phyloP scores from a whole-genome alignment of 768 basidiomycete species.

The Amanita rubescens region DNA sequence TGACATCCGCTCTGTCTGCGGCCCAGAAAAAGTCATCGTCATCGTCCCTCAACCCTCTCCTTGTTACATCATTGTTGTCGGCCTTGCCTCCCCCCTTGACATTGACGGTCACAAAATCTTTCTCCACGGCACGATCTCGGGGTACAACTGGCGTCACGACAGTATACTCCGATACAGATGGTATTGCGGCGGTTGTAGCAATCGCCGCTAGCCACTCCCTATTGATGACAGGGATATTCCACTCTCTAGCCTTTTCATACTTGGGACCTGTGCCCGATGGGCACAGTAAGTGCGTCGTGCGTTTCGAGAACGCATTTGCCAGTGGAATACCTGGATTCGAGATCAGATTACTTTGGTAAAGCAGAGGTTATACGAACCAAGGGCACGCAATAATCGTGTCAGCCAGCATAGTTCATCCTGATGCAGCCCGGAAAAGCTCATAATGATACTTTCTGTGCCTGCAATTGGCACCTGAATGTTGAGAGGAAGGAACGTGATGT shows the following conservation, averaged over 20 bases:
- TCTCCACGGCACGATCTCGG: not conserved
- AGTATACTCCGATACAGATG: conserved; percentile 25
- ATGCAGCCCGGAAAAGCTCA: conserved; percentile 75
- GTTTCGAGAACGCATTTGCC: conserved; percentile 52
- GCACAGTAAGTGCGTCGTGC: conserved; percentile 77
- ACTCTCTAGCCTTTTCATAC: conserved; percentile 70
- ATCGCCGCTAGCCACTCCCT: conserved; percentile 65
- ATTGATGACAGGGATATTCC: conserved; percentile 69
- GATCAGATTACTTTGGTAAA: not conserved
- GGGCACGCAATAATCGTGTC: conserved; percentile 54
- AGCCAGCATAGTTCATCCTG: conserved; percentile 61
- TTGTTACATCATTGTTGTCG: conserved; percentile 7
- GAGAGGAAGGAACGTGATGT: conserved; percentile 67
- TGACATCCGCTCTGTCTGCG: conserved; percentile 9
- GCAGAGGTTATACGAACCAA: conserved; percentile 38
- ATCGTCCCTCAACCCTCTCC: too few species aligned
- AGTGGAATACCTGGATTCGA: conserved; percentile 42
- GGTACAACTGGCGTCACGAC: conserved; percentile 15
- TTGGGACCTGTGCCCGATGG: conserved; percentile 65
- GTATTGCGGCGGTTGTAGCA: conserved; percentile 44
- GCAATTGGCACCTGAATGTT: conserved; percentile 47
- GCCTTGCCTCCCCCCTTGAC: conserved; percentile 25
- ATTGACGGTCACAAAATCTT: conserved; percentile 7
- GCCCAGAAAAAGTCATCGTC: not conserved
- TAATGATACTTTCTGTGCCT: conserved; percentile 45